A percentile compares a stretch with the other conserved stretches of the same genome.
phyloP scores from a whole-genome alignment of 2,329 filamentous ascomycete genomes.

The Fonsecaea pedrosoi region DNA sequence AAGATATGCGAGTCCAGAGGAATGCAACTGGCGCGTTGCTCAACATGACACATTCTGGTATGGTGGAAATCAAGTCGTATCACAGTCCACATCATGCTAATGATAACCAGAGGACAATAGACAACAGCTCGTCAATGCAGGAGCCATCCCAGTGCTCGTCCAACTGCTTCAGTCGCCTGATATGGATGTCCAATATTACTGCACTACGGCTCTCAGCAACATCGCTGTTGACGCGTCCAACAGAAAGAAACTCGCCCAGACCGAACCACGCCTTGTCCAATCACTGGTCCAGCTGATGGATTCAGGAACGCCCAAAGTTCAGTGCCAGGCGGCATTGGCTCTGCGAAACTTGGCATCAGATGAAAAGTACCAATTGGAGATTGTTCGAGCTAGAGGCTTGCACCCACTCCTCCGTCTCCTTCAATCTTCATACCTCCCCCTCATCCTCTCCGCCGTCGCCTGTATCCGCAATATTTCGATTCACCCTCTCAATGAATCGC shows the following conservation, averaged over 20 bases:
- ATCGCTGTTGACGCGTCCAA: slow-evolving; percentile 95
- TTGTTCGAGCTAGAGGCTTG: slow-evolving; percentile 86
- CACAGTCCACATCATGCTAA: slow-evolving; percentile 13
- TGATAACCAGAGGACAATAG: slow-evolving; percentile 81
- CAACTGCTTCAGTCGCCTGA: slow-evolving; percentile 91
- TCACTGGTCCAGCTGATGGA: slow-evolving; percentile 97
- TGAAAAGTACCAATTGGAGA: slow-evolving; percentile 98
- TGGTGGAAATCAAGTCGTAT: slow-evolving; percentile 39
- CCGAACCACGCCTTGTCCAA: slow-evolving; percentile 88
- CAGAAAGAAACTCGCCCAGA: slow-evolving; percentile 86
- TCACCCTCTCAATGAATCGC: slow-evolving; percentile 95
- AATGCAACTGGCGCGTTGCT: slow-evolving; percentile 95
- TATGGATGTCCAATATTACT: slow-evolving; percentile 99
- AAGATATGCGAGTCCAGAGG: slow-evolving; percentile 97
- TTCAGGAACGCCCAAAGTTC: slow-evolving; percentile 94
- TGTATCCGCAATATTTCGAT: slow-evolving; percentile 99
- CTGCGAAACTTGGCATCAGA: slow-evolving; percentile 95
- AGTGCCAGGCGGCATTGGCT: slow-evolving; percentile 94
- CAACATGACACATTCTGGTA: slow-evolving; percentile 99
- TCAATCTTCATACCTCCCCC: slow-evolving; percentile 91
- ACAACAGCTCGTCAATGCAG: slow-evolving; percentile 94
- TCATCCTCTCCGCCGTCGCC: slow-evolving; percentile 95
- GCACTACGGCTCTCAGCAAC: slow-evolving; percentile 96
- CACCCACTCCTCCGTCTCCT: slow-evolving; percentile 84
- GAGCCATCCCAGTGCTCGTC: slow-evolving; percentile 96